Base-by-base conservation (phyloP, 2,329 filamentous ascomycete genomes). In the Sphaerulina populicola region DNA sequence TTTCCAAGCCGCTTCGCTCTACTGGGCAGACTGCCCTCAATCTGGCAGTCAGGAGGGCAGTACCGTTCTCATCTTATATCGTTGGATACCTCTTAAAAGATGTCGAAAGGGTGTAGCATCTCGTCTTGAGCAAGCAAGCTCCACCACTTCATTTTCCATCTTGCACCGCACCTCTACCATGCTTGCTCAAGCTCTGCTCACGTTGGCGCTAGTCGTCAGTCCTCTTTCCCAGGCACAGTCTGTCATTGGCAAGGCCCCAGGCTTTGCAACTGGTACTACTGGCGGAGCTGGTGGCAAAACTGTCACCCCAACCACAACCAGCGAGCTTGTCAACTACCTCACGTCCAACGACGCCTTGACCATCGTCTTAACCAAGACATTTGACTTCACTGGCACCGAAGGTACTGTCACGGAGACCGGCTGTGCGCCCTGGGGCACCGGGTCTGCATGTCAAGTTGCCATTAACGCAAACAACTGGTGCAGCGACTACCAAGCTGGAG, bases 401-500 rank as follows among this genome's bases (percentile, higher is more conserved):
- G 79, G 79, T 36, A 75, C 71, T 3, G 70, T 69, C 4, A 77
- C 71, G 27, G 72, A 65, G 37, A 73, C 71, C 12, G 80, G 80
- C 18, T 83, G 81, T 60, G 74, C 78, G 12, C 79, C 80, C 2
- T 62, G 60, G 60, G 60, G 59, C 4, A 59, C 57, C n/a, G 57
- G 35, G 1, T n/a, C 54, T 68, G 78, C 77, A 62, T 10, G 9
- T 79, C 60, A 23, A 73, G 64, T 11, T 80, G 80, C 67, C 56
- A 81, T 83, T 64, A 78, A 82, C 69, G 70, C 78, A 69, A 68
- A 80, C 62, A 62, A 72, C 61, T 80, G 77, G 75, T 83, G 80
- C 66, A 67, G 33, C 10, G 23, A 56, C 51, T 52, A 56, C 33
- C 30, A 53, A 18, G 35, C 27, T 10, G 46, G 29, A n/a, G 54